Evolutionary conservation across 208 protist species (phyloP).

Genomic region (Tritrichomonas musculus): DNA sequence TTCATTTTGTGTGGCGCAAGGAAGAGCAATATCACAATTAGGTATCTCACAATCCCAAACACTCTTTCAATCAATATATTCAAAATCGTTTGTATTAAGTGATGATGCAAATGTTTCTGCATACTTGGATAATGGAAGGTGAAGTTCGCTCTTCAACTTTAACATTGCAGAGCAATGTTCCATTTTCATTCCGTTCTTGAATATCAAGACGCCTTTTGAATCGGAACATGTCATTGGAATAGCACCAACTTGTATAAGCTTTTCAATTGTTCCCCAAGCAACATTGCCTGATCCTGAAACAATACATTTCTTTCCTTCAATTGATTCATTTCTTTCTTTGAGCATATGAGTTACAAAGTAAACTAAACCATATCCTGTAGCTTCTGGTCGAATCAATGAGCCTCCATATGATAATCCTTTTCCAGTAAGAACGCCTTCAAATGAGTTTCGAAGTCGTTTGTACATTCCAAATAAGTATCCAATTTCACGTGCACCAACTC

Average conservation of each 20-base stretch:
- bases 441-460: conserved; percentile 68
- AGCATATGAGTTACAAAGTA: conserved; percentile 74
- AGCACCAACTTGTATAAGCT: conserved; percentile 67
- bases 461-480: conserved; percentile 79
- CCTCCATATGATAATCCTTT: conserved; percentile 73
- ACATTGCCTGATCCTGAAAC: conserved; percentile 81
- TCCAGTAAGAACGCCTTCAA: conserved; percentile 72
- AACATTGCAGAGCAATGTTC: neutral
- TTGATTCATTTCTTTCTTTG: conserved; percentile 38
- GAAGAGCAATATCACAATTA: conserved; percentile 61
- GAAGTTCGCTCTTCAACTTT: neutral
- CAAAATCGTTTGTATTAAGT: no score
- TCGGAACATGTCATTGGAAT: conserved; percentile 39
- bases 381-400: conserved; percentile 75
- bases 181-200: neutral
- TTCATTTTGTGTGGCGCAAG: conserved; percentile 84
- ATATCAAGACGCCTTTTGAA: neutral
- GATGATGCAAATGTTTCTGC: no score
- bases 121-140: no score
- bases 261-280: conserved; percentile 67
- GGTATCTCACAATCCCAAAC: conserved; percentile 56
- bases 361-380: conserved; percentile 77
- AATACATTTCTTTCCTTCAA: conserved; percentile 63
- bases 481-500: conserved; percentile 74
- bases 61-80: no score